Evolutionary conservation across 257 asterid genomes (phyloP).

Genomic region (Nicotiana benthamiana): DNA sequence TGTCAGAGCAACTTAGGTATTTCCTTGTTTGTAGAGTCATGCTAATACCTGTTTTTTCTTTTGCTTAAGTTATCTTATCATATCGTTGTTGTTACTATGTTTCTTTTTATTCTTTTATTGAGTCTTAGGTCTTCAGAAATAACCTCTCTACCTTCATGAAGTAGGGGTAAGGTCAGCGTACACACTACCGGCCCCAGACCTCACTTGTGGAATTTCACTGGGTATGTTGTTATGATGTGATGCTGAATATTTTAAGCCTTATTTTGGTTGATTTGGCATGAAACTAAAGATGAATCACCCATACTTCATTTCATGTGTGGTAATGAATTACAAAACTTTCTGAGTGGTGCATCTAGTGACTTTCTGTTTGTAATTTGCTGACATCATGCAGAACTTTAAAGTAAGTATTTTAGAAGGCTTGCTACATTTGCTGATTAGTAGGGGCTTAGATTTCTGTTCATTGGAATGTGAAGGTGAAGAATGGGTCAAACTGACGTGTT

Average conservation of each 20-base stretch:
- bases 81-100: too few relatives aligned
- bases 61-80: too few relatives aligned
- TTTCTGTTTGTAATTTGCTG: not conserved
- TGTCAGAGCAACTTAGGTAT: too few relatives aligned
- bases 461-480: not conserved
- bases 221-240: not conserved
- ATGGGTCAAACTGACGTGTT: not conserved
- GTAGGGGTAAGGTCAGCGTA: too few relatives aligned
- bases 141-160: too few relatives aligned
- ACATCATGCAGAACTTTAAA: not conserved
- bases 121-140: too few relatives aligned
- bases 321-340: not conserved
- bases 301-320: not conserved
- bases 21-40: too few relatives aligned
- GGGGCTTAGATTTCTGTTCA: not conserved
- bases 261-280: not conserved
- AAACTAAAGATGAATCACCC: not conserved
- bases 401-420: not conserved
- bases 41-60: too few relatives aligned
- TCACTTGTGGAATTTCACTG: too few relatives aligned
- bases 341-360: not conserved
- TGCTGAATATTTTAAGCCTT: not conserved
- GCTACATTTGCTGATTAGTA: not conserved
- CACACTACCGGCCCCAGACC: too few relatives aligned
- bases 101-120: too few relatives aligned